Base-by-base conservation (phyloP, 352 stramenopile genomes). In the Elongisporangium senticosum region DNA sequence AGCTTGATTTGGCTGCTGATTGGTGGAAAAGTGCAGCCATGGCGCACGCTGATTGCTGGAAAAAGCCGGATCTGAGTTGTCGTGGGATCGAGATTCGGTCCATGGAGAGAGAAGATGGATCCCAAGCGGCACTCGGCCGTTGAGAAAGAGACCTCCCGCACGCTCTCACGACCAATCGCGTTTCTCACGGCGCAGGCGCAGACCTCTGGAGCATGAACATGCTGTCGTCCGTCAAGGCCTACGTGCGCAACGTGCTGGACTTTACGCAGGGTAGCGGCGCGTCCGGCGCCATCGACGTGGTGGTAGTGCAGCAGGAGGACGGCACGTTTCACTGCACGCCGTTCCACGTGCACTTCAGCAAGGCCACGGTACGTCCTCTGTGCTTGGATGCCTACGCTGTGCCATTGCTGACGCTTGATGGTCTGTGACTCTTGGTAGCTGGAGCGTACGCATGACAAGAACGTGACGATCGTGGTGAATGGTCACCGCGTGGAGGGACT, bases 161-260 rank as follows among this genome's bases (percentile, higher is more conserved):
- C 33, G 33, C 33, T 43, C 33, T 43, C 33, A 43, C 33, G 33
- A 7, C 19, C 49, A 53, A 7, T 22, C 49, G 49, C 49, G 22
- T 53, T 53, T 53, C 20, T 53, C 51, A 37, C 51, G 22, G 24
- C 28, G 53, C 14, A 28, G 19, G 17, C 33, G 7, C 33, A 43
- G 11, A 10, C 33, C 10, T 3, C 33, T 14, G 33, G 5, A 50
- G 4, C 14, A 94, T 94, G 85, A 94, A 94, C 67, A 80, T 93
- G 40, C 89, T 93, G 63, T 85, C 88, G 68, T 93, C 83, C 52
- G 78, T 93, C 39, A 93, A 92, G 60, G 86, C 91, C 63, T 95
- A 95, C 66, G 79, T 95, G 55, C 87, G 75, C 55, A 90, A 89
- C 61, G 83, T 95, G 21, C 79, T 93, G 50, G 72, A 88, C 53